Conservation (phyloP, 805 yeast species). For the Lachancea mirantina region DNA sequence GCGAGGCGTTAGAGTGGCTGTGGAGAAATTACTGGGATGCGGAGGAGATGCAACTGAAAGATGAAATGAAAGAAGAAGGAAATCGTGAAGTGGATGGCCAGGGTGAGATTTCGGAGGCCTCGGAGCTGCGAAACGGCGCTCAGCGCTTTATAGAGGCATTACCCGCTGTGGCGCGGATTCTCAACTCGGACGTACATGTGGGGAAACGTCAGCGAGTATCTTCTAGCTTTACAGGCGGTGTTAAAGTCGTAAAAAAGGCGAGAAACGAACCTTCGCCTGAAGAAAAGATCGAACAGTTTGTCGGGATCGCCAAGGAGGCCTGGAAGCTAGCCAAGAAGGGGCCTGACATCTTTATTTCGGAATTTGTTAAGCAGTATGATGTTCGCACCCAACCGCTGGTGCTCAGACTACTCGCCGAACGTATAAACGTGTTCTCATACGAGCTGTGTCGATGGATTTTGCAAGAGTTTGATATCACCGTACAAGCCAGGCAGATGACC, state of each 20-base stretch:
- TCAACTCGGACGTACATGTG: neutral
- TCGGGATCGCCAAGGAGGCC: constrained; percentile 4
- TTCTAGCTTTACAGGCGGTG: constrained; percentile 7
- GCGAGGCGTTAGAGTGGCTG: constrained; percentile 69
- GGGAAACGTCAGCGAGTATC: constrained; percentile 5
- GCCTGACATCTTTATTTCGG: constrained; percentile 5
- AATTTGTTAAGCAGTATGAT: constrained; percentile 1
- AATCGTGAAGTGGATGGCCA: neutral
- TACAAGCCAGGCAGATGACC: constrained; percentile 1
- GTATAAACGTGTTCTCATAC: constrained; percentile 6
- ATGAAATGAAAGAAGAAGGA: constrained; percentile 1
- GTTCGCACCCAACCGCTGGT: neutral
- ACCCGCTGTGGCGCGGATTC: constrained; percentile 2
- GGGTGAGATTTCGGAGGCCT: neutral
- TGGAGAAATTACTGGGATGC: constrained; percentile 62
- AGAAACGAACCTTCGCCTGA: constrained; percentile 3
- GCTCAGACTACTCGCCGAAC: constrained; percentile 3
- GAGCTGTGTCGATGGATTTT: constrained; percentile 7
- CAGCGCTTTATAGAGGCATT: constrained; percentile 1
- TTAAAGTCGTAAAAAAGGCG: neutral
- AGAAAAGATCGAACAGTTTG: constrained; percentile 5
- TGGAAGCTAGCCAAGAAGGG: constrained; percentile 1
- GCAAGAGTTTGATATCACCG: constrained; percentile 1
- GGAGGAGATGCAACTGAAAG: constrained; percentile 4
- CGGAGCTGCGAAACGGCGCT: neutral